Evolutionary conservation across 257 asterid species (phyloP).

Genomic region (Craterostigma plantagineum): DNA sequence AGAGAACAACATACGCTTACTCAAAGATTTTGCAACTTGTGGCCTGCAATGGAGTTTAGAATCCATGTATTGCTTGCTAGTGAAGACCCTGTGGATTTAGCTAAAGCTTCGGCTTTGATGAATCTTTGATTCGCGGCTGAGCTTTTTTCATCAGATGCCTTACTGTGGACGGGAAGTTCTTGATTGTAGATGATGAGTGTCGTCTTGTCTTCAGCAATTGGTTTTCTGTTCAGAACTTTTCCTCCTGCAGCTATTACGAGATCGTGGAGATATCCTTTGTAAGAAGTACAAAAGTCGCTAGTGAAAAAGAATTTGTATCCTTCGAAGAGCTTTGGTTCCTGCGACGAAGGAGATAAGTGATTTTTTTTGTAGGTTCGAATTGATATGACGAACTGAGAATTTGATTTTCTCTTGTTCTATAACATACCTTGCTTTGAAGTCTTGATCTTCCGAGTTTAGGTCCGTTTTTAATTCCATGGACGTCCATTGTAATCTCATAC

Average conservation of each 20-base stretch:
- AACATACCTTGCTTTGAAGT: slow-evolving; percentile 45
- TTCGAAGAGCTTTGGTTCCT: slow-evolving; percentile 70
- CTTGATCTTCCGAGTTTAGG: slow-evolving; percentile 79
- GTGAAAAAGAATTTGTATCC: slow-evolving; percentile 50
- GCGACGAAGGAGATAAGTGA: slow-evolving; percentile 13
- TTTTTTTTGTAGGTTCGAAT: no score
- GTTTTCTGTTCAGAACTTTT: slow-evolving; percentile 58
- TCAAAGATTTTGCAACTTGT: slow-evolving; percentile 24
- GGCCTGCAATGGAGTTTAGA: slow-evolving; percentile 61
- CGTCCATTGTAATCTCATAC: slow-evolving; percentile 62
- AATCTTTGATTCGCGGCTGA: slow-evolving; percentile 20
- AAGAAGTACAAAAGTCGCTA: slow-evolving; percentile 50
- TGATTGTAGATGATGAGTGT: slow-evolving; percentile 39
- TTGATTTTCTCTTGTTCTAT: slow-evolving; percentile 4
- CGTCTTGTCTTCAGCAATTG: slow-evolving; percentile 25
- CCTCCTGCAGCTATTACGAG: slow-evolving; percentile 85
- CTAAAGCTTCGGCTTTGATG: slow-evolving; percentile 40
- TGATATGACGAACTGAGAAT: not conserved
- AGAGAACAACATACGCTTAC: no score
- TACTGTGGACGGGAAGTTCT: slow-evolving; percentile 38
- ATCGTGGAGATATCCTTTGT: slow-evolving; percentile 60
- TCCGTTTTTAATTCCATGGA: slow-evolving; percentile 63
- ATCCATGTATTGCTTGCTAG: slow-evolving; percentile 68
- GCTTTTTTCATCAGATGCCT: slow-evolving; percentile 11
- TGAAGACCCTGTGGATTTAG: slow-evolving; percentile 34